Base-by-base conservation (phyloP, 1,139 yeast species). In the Sugiyamaella xylanicola region DNA sequence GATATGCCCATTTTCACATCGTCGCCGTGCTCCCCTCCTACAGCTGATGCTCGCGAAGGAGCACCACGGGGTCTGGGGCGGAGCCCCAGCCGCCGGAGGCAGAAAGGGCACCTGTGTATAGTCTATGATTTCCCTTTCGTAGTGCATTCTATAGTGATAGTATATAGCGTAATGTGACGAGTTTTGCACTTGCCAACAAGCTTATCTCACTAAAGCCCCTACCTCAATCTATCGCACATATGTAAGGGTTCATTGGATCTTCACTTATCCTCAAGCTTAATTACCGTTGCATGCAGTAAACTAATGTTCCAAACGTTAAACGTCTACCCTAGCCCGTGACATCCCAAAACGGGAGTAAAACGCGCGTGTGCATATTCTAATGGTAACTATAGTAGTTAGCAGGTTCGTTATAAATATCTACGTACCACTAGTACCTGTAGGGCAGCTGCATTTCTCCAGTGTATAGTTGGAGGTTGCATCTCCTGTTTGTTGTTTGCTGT, bases 241-340 rank as follows among this genome's bases (percentile, higher is more conserved):
- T 32, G 37, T 32, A 32, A 13, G 37, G 37, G 37, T 32, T n/a
- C 13, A n/a, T 8, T 13, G 9, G 37, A 32, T 25, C 32, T 5
- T 7, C 11, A 11, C 32, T 25, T 25, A 25, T 25, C 32, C 9
- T 25, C 32, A n/a, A n/a, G n/a, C n/a, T n/a, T n/a, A n/a, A 25
- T 5, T 5, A 9, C 9, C 9, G 29, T 9, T 25, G 29, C 29
- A 25, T 32, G 37, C 37, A 32, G 15, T 32, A 32, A 11, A n/a
- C 37, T 25, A 25, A 32, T 32, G 37, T 32, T 8, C 15, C 15
- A 11, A 8, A 32, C 13, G 37, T 32, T 32, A 11, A 32, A 32
- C 37, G 37, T 8, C 37, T 32, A 32, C 37, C 37, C 37, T 32
- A 32, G 37, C 37, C 37, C 37, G 32, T n/a, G 37, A 32, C n/a